These are phyloP conservation scores for Sporothrix globosa DNA, from an alignment of 2,329 filamentous ascomycete species.

Conservation along the genomic window DNA sequence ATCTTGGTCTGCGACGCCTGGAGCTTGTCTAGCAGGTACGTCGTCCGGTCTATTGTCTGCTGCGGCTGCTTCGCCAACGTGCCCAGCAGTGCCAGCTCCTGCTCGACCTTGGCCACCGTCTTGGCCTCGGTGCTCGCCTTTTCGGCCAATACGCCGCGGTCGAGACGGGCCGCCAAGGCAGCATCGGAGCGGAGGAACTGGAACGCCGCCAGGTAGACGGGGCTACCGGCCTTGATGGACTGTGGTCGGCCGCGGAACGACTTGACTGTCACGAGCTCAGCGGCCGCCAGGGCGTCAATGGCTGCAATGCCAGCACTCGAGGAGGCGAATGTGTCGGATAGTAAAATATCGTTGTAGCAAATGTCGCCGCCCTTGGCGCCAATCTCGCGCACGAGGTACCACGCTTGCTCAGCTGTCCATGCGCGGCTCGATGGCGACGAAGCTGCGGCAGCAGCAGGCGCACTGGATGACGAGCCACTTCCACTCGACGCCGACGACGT, in stretches of 20 bases:
- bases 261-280: constrained; percentile 80
- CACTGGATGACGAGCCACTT: constrained; percentile 31
- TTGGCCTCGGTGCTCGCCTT: constrained; percentile 71
- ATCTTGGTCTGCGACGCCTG: constrained; percentile 75
- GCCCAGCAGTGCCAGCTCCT: constrained; percentile 73
- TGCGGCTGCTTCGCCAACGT: constrained; percentile 69
- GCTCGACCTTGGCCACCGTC: constrained; percentile 76
- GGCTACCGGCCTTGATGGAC: constrained; percentile 76
- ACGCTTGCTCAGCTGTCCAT: constrained; percentile 86
- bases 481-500: constrained; percentile 36
- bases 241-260: constrained; percentile 76
- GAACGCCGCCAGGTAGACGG: constrained; percentile 86
- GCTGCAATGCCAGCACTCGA: constrained; percentile 71
- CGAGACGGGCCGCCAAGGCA: constrained; percentile 73
- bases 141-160: constrained; percentile 70
- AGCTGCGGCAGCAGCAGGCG: background rate
- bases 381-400: constrained; percentile 81
- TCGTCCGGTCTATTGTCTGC: constrained; percentile 67
- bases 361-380: constrained; percentile 62
- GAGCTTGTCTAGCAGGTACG: constrained; percentile 75
- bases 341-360: constrained; percentile 82
- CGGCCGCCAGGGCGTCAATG: constrained; percentile 77
- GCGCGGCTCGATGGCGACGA: constrained; percentile 42
- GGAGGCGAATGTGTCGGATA: constrained; percentile 72
- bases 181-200: constrained; percentile 68